A percentile compares a stretch with the other conserved stretches of the same genome.
phyloP scores from a whole-genome alignment of 345 rosid species.

The Rhodomyrtus tomentosa region DNA sequence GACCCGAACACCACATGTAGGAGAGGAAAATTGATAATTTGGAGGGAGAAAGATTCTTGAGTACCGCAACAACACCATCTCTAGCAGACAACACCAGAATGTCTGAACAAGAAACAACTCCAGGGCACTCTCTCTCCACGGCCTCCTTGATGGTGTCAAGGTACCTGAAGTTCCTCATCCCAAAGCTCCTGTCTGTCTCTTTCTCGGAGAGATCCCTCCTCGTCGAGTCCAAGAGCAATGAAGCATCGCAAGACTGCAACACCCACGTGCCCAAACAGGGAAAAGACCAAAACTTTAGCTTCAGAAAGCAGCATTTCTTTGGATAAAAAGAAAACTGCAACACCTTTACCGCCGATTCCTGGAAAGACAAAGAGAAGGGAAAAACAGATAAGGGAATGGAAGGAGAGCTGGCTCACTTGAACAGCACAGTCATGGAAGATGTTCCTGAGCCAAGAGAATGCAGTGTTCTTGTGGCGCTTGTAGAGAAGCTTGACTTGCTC shows the following conservation, averaged over 20 bases:
- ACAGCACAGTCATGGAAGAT: conserved; percentile 99
- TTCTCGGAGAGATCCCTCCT: conserved; percentile 90
- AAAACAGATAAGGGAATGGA: neutral
- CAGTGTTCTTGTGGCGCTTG: conserved; percentile 99
- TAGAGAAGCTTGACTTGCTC: conserved; percentile 93
- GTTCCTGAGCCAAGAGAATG: conserved; percentile 98
- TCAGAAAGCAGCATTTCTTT: neutral
- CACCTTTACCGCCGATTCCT: neutral
- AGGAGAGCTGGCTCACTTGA: neutral
- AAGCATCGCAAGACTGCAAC: conserved; percentile 84
- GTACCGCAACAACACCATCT: conserved; percentile 80
- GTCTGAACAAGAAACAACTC: conserved; percentile 84
- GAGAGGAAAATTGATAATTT: neutral
- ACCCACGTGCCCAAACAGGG: neutral
- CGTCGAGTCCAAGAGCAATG: conserved; percentile 89
- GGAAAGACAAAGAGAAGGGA: neutral
- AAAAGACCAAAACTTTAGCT: neutral
- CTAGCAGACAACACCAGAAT: conserved; percentile 79
- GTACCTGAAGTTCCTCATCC: conserved; percentile 89
- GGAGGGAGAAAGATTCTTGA: neutral
- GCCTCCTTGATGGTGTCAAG: conserved; percentile 85
- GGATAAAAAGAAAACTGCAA: neutral
- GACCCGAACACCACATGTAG: neutral
- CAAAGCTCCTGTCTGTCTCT: conserved; percentile 95
- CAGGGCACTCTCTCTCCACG: conserved; percentile 89